Evolutionary conservation across 2,329 filamentous ascomycete species (phyloP).

Genomic region (Cladosporium oxysporum): DNA sequence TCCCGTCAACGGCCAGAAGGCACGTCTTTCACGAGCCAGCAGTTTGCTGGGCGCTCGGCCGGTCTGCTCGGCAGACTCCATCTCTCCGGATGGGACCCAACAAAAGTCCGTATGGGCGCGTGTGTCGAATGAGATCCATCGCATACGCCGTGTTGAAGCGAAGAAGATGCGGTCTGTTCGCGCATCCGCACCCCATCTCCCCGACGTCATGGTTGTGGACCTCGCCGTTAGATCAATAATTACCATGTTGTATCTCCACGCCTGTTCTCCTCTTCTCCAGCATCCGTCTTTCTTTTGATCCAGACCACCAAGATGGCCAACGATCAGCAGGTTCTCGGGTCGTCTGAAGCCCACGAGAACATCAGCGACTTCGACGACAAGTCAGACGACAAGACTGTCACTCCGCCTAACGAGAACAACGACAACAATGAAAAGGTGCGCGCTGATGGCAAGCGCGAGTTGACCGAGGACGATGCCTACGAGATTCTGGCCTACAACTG

Average conservation of each 20-base stretch:
- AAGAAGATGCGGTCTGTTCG: conserved; percentile 3
- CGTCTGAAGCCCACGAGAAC: background rate
- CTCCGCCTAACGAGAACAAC: conserved; percentile 9
- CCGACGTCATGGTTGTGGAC: conserved; percentile 18
- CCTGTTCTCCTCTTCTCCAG: conserved; percentile 12
- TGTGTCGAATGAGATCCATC: conserved; percentile 1
- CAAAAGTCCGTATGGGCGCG: conserved; percentile 11
- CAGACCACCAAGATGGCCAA: conserved; percentile 11
- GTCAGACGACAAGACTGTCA: conserved; percentile 13
- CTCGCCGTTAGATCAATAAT: conserved; percentile 15
- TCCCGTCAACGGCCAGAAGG: background rate
- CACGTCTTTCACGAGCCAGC: conserved; percentile 12
- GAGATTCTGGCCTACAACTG: conserved; percentile 49
- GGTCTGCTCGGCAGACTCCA: conserved; percentile 12
- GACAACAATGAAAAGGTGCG: conserved; percentile 3
- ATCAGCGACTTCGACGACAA: conserved; percentile 17
- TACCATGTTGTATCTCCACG: conserved; percentile 16
- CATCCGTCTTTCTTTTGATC: conserved; percentile 4
- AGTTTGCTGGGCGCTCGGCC: conserved; percentile 4
- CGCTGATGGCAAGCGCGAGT: conserved; percentile 25
- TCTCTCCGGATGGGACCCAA: conserved; percentile 16
- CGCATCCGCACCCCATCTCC: conserved; percentile 10
- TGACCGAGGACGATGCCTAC: conserved; percentile 24
- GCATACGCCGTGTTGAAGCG: conserved; percentile 2
- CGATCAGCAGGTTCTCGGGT: conserved; percentile 14